Evolutionary conservation across 2,329 filamentous ascomycete species (phyloP).

Genomic region (Aspergillus amoenus): DNA sequence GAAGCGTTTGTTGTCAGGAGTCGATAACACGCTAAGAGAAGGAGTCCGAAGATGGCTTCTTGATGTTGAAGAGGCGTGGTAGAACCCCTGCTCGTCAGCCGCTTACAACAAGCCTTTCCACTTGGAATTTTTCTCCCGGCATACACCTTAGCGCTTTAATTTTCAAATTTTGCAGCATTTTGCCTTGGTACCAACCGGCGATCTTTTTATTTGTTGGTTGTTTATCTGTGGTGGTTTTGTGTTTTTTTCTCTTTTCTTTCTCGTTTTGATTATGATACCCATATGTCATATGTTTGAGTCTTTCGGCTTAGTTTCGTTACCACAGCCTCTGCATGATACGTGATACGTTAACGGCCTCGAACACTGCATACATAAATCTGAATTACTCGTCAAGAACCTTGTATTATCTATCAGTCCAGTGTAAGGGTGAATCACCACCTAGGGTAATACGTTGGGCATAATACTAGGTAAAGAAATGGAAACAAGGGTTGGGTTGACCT

Average conservation of each 20-base stretch:
- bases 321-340: constrained; percentile 4
- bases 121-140: not conserved
- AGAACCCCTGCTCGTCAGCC: constrained; percentile 3
- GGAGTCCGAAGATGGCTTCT: constrained; percentile 58
- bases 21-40: constrained; percentile 55
- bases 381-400: not conserved
- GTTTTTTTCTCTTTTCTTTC: not conserved
- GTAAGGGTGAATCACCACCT: not conserved
- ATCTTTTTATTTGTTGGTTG: not conserved
- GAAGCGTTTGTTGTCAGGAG: constrained; percentile 31
- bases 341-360: constrained; percentile 11
- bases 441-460: not conserved
- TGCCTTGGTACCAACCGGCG: not conserved
- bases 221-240: constrained; percentile 1
- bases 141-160: not conserved
- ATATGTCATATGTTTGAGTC: constrained; percentile 25
- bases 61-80: constrained; percentile 48
- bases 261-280: constrained; percentile 26
- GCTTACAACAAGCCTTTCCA: not conserved
- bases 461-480: not conserved
- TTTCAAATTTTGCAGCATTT: not conserved
- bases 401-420: not conserved
- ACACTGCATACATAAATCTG: not conserved
- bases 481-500: not conserved
- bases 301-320: constrained; percentile 8